Evolutionary conservation across 257 asterid genomes (phyloP), one percentile per base, ranked within the genome.

Genomic region (Ilex asprella): DNA sequence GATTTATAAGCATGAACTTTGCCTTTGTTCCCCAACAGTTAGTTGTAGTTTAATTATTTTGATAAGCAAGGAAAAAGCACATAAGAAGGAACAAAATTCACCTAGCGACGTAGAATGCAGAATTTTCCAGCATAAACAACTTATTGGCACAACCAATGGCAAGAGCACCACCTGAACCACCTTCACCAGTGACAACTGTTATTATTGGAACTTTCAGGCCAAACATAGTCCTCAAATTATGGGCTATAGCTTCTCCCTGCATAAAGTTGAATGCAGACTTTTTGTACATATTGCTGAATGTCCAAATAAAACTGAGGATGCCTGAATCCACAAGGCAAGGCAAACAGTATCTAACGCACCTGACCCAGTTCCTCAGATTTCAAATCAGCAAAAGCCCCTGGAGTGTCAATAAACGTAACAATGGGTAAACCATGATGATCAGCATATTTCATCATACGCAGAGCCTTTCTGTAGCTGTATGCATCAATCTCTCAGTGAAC

Each of bases 121-220:
- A 86, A 77, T 92, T 92, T 82, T 92, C 99, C 75, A 92, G 96
- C 99, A 92, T 89, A 59, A 89, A 65, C 59, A 92, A 74, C 83
- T 86, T 89, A 81, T 92, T 92, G 67, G 86, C 95, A 75, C 99
- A 92, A 72, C 86, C 97, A 81, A 92, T 89, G 59, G 99, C 99
- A 74, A 92, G 81, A 78, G 99, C 99, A 70, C 99, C 99, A 78
- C 99, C 99, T 44, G 99, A 92, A 39, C 99, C 99, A 60, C 99
- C 99, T 87, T 92, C 99, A 16, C 99, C 99, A 6, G 89, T 78
- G 64, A 92, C 91, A 76, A 92, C 82, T 32, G 97, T 84, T 60
- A 92, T 59, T 62, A 92, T 70, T 66, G 99, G 99, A 55, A 92
- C 99, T 78, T 87, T 89, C 77, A 92, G 79, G 73, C 99, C 99